Base-by-base conservation (phyloP, 1,284 basidiomycete genomes). In the Austropuccinia psidii region DNA sequence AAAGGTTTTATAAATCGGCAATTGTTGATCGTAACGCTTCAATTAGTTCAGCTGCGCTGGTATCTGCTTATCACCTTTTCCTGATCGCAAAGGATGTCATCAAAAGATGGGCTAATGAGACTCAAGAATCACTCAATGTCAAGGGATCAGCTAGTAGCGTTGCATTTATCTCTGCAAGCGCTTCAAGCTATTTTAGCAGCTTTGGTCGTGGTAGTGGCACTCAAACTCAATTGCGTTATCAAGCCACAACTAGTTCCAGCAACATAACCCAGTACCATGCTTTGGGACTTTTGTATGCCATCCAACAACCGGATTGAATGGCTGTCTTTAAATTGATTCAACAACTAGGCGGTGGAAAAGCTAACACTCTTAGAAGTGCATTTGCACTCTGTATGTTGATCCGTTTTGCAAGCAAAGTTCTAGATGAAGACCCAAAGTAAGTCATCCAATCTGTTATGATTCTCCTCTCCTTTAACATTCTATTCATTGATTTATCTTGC, bases 331-430 rank as follows among this genome's bases (percentile, higher is more conserved):
- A 98, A 84, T 94, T 98, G 90, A 93, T 99, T 64, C 96, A 98
- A 82, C 95, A 98, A 81, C 93, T 92, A 80, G 89, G 90, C 62
- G 76, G 76, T 45, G 90, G 90, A 27, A 85, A 88, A 67, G 88
- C 88, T 19, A 90, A 88, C 15, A 87, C 89, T 24, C 82, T 99
- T 76, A 91, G 94, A 83, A 98, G 93, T 80, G 89, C 96, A 3
- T 93, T 95, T 89, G 94, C 96, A n/a, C 84, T 98, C 62, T 98
- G 94, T 82, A 98, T 98, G 95, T 86, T 99, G 76, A 93, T 98
- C 81, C 88, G 96, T 35, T 98, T 95, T 82, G 93, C 96, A 21
- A 88, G 93, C 50, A 97, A 96, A 83, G 90, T 98, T 67, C 93
- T 96, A 85, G 95, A 98, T 78, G 96, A 98, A 79, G 96, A 99